Percentiles rank a stretch among this genome's conserved stretches.
Conservation (phyloP, 164 flowering plant genomes). For the Magnolia officinalis region DNA sequence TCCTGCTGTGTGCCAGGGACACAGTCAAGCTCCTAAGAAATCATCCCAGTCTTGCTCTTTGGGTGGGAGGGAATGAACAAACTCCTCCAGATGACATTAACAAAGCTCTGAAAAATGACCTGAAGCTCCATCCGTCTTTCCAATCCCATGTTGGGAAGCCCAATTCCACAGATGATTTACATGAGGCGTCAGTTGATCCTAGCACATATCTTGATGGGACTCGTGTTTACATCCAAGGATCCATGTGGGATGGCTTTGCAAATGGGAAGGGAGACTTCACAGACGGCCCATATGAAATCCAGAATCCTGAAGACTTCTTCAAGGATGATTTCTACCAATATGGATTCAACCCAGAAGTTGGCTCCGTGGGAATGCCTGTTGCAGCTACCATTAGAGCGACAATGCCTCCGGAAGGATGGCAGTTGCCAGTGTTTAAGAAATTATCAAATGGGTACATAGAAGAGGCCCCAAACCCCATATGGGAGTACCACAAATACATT, state of each 20-base stretch:
- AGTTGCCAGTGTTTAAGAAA: slow-evolving; percentile 73
- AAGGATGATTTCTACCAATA: slow-evolving; percentile 66
- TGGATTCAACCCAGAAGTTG: slow-evolving; percentile 99
- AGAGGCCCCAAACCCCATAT: slow-evolving; percentile 87
- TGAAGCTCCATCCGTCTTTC: slow-evolving; percentile 75
- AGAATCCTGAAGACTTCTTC: slow-evolving; percentile 88
- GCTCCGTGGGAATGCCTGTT: slow-evolving; percentile 93
- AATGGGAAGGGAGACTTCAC: slow-evolving; percentile 78
- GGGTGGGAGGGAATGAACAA: slow-evolving; percentile 99
- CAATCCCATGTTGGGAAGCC: slow-evolving; percentile 17
- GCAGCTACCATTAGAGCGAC: slow-evolving; percentile 95
- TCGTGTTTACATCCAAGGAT: slow-evolving; percentile 80
- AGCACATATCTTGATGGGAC: slow-evolving; percentile 94
- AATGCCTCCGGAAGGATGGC: slow-evolving; percentile 94
- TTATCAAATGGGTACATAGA: slow-evolving; percentile 50
- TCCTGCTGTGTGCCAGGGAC: slow-evolving; percentile 87
- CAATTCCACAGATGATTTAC: slow-evolving; percentile 18
- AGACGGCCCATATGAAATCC: slow-evolving; percentile 97
- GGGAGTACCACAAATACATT: slow-evolving; percentile 93
- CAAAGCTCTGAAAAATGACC: slow-evolving; percentile 57
- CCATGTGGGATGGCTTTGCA: slow-evolving; percentile 99
- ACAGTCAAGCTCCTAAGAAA: slow-evolving; percentile 92
- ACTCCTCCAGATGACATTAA: slow-evolving; percentile 86
- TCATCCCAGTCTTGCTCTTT: slow-evolving; percentile 95
- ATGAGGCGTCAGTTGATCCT: slow-evolving; percentile 45